Conservation (phyloP, 352 stramenopile genomes). For the Phytophthora fragariaefolia region DNA sequence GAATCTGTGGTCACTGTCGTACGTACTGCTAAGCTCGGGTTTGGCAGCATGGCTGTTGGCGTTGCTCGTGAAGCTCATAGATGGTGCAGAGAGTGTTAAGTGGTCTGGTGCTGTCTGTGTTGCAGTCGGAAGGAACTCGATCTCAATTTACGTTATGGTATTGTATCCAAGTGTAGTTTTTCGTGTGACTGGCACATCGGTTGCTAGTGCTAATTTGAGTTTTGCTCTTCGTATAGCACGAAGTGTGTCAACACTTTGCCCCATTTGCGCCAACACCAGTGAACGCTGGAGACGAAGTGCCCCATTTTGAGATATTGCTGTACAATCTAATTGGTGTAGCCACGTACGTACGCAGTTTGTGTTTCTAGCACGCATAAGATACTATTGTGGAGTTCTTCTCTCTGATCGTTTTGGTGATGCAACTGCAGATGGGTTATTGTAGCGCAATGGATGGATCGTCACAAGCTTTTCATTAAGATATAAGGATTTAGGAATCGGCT, state of each 20-base stretch:
- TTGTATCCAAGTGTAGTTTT: not conserved
- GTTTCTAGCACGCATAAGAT: not conserved
- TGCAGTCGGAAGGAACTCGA: constrained; percentile 76
- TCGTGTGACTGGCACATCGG: not conserved
- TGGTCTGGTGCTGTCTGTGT: constrained; percentile 39
- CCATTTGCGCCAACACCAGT: constrained; percentile 51
- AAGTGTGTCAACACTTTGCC: constrained; percentile 56
- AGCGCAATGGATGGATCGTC: constrained; percentile 37
- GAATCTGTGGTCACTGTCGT: constrained; percentile 86
- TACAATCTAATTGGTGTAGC: constrained; percentile 54
- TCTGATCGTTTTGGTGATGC: not conserved
- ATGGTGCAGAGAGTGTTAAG: constrained; percentile 10
- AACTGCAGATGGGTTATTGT: constrained; percentile 30
- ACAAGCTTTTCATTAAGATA: constrained; percentile 30
- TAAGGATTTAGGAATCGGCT: constrained; percentile 10
- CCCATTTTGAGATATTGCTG: constrained; percentile 44
- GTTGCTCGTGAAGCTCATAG: constrained; percentile 33
- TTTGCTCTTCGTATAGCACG: constrained; percentile 46
- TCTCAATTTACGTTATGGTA: constrained; percentile 79
- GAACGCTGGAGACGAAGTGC: constrained; percentile 13
- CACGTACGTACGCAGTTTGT: constrained; percentile 20
- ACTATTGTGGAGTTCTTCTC: not conserved
- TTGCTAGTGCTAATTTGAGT: constrained; percentile 1
- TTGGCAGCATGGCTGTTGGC: constrained; percentile 41
- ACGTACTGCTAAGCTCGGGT: constrained; percentile 56